These are phyloP conservation scores for Epicoccum sorghinum DNA, from an alignment of 2,329 filamentous ascomycete genomes.

Conservation along the genomic window DNA sequence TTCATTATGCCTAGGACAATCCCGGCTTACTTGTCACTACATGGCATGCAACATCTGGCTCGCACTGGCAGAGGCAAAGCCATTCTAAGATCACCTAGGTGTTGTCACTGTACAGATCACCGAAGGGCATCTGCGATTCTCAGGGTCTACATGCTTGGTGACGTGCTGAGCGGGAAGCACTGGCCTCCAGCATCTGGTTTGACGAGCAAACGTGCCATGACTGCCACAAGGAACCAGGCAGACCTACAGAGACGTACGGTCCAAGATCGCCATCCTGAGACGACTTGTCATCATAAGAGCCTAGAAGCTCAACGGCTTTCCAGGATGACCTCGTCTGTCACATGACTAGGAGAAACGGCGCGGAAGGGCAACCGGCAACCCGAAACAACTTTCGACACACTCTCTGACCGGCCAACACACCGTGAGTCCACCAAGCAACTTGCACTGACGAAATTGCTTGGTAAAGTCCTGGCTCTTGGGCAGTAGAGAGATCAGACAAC, in stretches of 20 bases:
- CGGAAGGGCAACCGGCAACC: constrained; percentile 11
- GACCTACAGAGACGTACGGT: neutral
- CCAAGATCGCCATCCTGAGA: constrained; percentile 2
- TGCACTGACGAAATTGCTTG: constrained; percentile 9
- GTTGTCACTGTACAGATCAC: constrained; percentile 9
- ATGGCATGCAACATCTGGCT: neutral
- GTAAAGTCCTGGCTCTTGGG: constrained; percentile 5
- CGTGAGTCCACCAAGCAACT: constrained; percentile 1
- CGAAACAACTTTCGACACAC: constrained; percentile 12
- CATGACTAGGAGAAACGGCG: constrained; percentile 1
- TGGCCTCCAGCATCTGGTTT: constrained; percentile 21
- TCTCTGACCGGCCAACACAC: constrained; percentile 10
- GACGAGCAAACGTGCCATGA: constrained; percentile 21
- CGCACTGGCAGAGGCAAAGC: neutral
- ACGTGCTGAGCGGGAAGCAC: constrained; percentile 24
- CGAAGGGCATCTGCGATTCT: constrained; percentile 18
- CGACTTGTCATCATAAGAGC: constrained; percentile 1
- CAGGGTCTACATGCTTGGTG: constrained; percentile 6
- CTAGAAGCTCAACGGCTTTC: neutral
- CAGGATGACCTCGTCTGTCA: constrained; percentile 12
- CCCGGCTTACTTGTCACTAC: too few species aligned
- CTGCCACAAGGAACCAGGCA: constrained; percentile 12
- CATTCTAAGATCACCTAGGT: neutral
- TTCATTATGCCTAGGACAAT: too few species aligned
- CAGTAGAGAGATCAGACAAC: constrained; percentile 8